Base-by-base conservation (phyloP, 2,329 filamentous ascomycete genomes). In the Gaeumannomyces sp. region DNA sequence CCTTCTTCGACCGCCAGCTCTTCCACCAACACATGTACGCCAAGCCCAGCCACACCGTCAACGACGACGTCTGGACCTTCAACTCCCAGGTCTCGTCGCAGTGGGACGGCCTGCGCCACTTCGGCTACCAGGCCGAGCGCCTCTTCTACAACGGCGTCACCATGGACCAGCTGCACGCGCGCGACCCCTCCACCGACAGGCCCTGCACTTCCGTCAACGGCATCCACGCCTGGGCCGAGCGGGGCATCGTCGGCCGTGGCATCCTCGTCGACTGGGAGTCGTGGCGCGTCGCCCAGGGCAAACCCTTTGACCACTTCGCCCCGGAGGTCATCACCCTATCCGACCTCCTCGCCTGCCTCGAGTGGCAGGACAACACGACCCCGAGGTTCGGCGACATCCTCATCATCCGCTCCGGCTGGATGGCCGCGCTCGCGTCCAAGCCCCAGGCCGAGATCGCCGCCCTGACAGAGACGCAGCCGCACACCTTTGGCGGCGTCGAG, bases 61-160 rank as follows among this genome's bases (percentile, higher is more conserved):
- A 89, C 70, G 86, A 89, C 70, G 85, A 89, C 72, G 75, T 81
- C 35, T 83, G 84, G 78, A 78, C 77, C 0, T 82, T 86, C 69
- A 87, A 87, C 72, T 81, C 84, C 0, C 85, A 86, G 72, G 79
- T 79, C 10, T 83, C 81, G 53, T 83, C 80, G 59, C 84, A 87
- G 71, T 87, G 83, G 83, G 83, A 85, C 68, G 83, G 83, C 0
- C 73, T 85, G 31, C 76, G 83, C 16, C 81, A 83, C 68, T 83
- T 79, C 65, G 81, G 70, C 22, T 83, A 82, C 66, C 79, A 82
- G 70, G 11, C 19, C 57, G 13, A 60, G 35, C 58, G 16, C 28
- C 59, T 60, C 11, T 71, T 70, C 62, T 71, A 71, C 59, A 71
- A 70, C 35, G 75, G 74, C 10, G 71, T 72, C 22, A 76, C 77